Evolutionary conservation across 2,329 filamentous ascomycete genomes (phyloP), one percentile per base, ranked within the genome.

Genomic region (Arthrobotrys pseudoclavata): DNA sequence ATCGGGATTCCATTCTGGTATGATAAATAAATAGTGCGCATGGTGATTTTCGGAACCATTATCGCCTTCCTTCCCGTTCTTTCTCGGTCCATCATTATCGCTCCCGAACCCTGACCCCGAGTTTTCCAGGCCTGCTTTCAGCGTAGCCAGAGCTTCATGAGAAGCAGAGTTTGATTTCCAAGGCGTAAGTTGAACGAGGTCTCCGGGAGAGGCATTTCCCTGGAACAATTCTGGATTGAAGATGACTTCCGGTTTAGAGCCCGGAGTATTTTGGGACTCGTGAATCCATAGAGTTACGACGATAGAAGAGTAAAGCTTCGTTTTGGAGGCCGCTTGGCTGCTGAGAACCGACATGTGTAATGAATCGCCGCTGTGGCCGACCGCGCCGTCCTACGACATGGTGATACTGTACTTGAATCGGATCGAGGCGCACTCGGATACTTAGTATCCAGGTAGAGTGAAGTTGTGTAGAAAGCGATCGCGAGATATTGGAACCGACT

Each of bases 111-210:
- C 60, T 10, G 72, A 76, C 4, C 64, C 42, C 7, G 72, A 40
- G 48, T 71, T 63, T 22, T 77, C 67, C 9, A 45, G 22, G 9
- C 52, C 67, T 4, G 74, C 60, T 37, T 77, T 77, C 13, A 77
- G 50, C 18, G 53, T 63, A 4, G 61, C 53, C 12, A 77, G 53
- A n/a, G 74, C 74, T 67, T 77, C 74, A 31, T 77, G 67, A 22
- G 74, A 77, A 34, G 40, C 34, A 13, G 74, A 77, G 37, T 71
- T 60, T 9, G 74, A 71, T n/a, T 77, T 77, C 67, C 67, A 77
- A 18, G 61, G 67, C 7, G 45, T 63, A 31, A 77, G 74, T 53
- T 77, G 42, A 42, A 77, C 47, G 20, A 77, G 55, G 42, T 71
- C 74, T 20, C 74, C 74, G 15, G 74, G 74, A 42, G 31, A 22